Evolutionary conservation across 129 eudicot genomes (phyloP), one percentile per base, ranked within the genome.

Genomic region (Pulicaria dysenterica): DNA sequence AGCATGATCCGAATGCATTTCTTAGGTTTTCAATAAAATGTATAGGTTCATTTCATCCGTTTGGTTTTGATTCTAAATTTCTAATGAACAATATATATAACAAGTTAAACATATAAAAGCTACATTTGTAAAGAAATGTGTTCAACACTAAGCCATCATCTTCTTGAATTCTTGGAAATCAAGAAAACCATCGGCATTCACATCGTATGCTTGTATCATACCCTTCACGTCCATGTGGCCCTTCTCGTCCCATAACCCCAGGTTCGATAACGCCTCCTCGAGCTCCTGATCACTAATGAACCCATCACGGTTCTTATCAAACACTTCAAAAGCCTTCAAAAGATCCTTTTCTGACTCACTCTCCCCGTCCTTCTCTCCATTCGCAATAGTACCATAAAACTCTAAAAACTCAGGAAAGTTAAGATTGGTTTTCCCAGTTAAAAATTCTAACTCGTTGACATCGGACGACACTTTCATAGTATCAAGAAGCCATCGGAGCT

Each of bases 111-210:
- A 36, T 11, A 13, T 61, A 12, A 13, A 60, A 38, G n/a, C 3
- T 15, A 58, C 50, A 58, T 56, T 11, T 19, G 14, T 54, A 43
- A 34, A 34, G 45, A 56, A 55, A 48, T 67, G 42, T 67, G 8
- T 19, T 14, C 14, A 34, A 1, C 1, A 24, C 62, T 69, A 77
- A 40, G 71, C 73, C 96, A 89, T 89, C 96, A 89, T 89, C 9
- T 79, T 80, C 83, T 86, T 89, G 48, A 89, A 89, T 76, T 89
- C 96, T 1, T 84, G 79, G 56, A 89, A 87, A 75, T 89, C 96
- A 49, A 89, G 81, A 24, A 84, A 41, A 14, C 96, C 96, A 70
- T 89, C 96, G 3, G 70, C 50, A 69, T 89, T 89, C 5, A 57
- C 76, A 75, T 89, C 93, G 51, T 65, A 86, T 19, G 77, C 85